Evolutionary conservation across 139 green algal species (phyloP).

Genomic region (Chlorella ohadii): DNA sequence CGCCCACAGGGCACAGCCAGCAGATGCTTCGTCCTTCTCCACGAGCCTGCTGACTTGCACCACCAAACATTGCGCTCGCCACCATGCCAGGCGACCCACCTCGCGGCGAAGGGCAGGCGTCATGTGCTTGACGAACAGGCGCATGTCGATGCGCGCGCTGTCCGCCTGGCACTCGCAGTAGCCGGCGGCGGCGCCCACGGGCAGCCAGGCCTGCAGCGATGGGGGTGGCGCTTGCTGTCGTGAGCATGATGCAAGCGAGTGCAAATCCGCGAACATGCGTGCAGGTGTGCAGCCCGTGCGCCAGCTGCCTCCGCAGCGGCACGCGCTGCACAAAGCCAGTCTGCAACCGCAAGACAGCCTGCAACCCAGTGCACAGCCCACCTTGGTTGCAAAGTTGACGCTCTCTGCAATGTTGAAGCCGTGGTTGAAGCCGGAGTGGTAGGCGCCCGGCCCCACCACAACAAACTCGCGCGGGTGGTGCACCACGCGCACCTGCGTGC

Average conservation of each 20-base stretch:
- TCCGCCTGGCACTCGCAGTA: constrained; percentile 67
- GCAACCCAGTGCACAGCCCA: too few species aligned
- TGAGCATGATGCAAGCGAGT: too few species aligned
- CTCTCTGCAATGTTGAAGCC: constrained; percentile 81
- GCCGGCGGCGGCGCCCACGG: constrained; percentile 52
- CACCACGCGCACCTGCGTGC: constrained; percentile 20
- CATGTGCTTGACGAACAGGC: constrained; percentile 64
- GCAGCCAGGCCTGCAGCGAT: constrained; percentile 50
- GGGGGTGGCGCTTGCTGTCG: too few species aligned
- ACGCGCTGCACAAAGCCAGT: too few species aligned
- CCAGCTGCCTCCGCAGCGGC: too few species aligned
- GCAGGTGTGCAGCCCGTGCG: too few species aligned
- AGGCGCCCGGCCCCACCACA: constrained; percentile 75
- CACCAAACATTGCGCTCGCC: too few species aligned
- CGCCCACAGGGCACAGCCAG: too few species aligned
- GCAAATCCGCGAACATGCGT: too few species aligned
- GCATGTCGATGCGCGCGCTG: constrained; percentile 83
- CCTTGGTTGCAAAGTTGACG: constrained; percentile 77
- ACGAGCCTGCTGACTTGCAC: too few species aligned
- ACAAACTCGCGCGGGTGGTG: constrained; percentile 81
- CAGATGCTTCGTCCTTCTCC: too few species aligned
- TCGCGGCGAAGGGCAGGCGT: constrained; percentile 11
- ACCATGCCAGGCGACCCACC: neutral
- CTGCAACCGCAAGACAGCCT: too few species aligned
- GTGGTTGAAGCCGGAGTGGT: constrained; percentile 76